Base-by-base conservation (phyloP, 2,329 filamentous ascomycete species). In the Didymella pomorum region DNA sequence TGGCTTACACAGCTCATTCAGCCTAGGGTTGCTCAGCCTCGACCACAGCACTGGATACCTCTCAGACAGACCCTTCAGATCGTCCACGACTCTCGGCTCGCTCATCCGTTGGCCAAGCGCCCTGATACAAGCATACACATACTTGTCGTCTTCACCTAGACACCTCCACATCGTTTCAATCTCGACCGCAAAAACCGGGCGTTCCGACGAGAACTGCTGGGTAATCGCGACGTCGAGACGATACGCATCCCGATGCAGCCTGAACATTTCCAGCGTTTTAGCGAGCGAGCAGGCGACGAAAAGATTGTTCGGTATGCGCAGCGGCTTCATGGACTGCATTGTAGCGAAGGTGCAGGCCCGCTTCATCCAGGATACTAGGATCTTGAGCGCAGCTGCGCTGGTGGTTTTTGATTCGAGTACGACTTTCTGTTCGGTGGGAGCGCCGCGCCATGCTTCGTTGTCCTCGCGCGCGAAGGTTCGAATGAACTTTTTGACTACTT, bases 251-350 rank as follows among this genome's bases (percentile, higher is more conserved):
- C 53, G 61, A 25, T 67, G 54, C 2, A 73, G 54, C 20, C 49
- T 52, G 16, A 73, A 57, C 2, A 68, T 21, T 4, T 60, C 46
- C 49, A 71, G 47, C 0, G 65, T 66, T 9, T 61, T 58, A 21
- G 64, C 64, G 8, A 73, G 61, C 1, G 64, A 67, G 25, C 68
- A 68, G 0, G 70, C 66, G 4, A 61, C 65, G 29, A 70, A 69
- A 1, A 58, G 49, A 11, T 67, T 66, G 1, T 45, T 46, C 0
- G 69, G 70, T 6, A 67, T 45, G 7, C 33, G 49, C 4, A 73
- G 58, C 20, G 56, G 61, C 21, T 58, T 37, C 58, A 67, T 67
- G 7, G 20, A 33, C 3, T 25, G 25, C 60, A 61, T 60, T 10
- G 46, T 66, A 11, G 47, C 26, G 1, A 20, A 28, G 2, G 50